These are phyloP conservation scores for Platanus orientalis DNA, from an alignment of 164 flowering plant species.

Conservation along the genomic window DNA sequence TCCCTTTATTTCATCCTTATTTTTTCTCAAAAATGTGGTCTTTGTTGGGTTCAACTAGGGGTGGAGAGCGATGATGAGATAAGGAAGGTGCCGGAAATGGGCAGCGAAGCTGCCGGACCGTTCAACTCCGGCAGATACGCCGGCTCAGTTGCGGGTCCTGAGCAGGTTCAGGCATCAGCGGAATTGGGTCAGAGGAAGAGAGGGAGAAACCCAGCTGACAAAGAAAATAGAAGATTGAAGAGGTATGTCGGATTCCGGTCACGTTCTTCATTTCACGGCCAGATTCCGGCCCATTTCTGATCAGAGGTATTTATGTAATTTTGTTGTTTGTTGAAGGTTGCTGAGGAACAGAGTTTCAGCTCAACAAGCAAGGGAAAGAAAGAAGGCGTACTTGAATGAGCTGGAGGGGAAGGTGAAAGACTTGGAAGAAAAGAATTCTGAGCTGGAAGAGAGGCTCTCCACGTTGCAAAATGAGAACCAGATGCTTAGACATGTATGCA, in stretches of 20 bases:
- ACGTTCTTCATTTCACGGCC: background rate
- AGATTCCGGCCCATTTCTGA: background rate
- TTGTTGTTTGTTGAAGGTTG: constrained; percentile 42
- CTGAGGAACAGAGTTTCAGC: constrained; percentile 98
- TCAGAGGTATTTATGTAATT: background rate
- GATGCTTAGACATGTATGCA: constrained; percentile 94
- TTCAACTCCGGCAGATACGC: constrained; percentile 47
- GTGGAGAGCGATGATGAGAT: constrained; percentile 97
- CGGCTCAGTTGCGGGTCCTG: constrained; percentile 46
- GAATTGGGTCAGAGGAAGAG: constrained; percentile 57
- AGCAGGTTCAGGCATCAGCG: constrained; percentile 43
- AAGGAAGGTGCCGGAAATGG: constrained; percentile 89
- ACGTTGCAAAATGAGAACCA: constrained; percentile 98
- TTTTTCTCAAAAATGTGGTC: background rate
- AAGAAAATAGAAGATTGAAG: constrained; percentile 85
- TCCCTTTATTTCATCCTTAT: background rate
- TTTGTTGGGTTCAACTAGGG: constrained; percentile 31
- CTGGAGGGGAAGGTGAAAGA: constrained; percentile 77
- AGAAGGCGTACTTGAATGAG: constrained; percentile 87
- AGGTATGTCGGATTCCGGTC: constrained; percentile 41
- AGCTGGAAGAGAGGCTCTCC: constrained; percentile 89
- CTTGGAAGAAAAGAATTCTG: constrained; percentile 82
- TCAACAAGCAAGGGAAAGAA: constrained; percentile 98
- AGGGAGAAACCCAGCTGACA: constrained; percentile 91
- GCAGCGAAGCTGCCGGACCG: constrained; percentile 57